Evolutionary conservation across 2,329 filamentous ascomycete species (phyloP).

Genomic region (Aspergillus unguis): DNA sequence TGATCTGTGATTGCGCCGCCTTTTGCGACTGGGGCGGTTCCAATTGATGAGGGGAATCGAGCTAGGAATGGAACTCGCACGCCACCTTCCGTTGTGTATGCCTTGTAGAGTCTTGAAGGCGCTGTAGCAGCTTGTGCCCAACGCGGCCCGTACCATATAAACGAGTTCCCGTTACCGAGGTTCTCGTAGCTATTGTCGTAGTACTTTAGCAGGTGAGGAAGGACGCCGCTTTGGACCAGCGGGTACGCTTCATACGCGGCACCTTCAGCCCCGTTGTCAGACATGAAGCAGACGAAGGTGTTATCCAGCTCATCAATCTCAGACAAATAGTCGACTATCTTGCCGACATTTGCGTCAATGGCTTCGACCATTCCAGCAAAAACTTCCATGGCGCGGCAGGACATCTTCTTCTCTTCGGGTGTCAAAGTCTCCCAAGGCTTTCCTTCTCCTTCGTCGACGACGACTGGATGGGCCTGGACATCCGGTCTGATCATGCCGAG

Average conservation of each 20-base stretch:
- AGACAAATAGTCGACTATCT: slow-evolving; percentile 56
- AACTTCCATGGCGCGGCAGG: slow-evolving; percentile 56
- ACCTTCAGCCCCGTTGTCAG: slow-evolving; percentile 62
- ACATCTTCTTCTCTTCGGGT: slow-evolving; percentile 39
- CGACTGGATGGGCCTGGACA: slow-evolving; percentile 38
- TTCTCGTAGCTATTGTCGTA: slow-evolving; percentile 49
- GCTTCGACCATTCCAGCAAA: slow-evolving; percentile 64
- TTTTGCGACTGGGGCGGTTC: slow-evolving; percentile 21
- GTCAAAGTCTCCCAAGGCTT: slow-evolving; percentile 38
- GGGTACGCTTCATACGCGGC: slow-evolving; percentile 58
- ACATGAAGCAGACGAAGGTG: slow-evolving; percentile 63
- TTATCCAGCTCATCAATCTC: slow-evolving; percentile 59
- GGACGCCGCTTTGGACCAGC: slow-evolving; percentile 53
- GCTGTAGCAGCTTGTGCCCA: slow-evolving; percentile 57
- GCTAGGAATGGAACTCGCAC: slow-evolving; percentile 54
- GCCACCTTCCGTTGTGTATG: slow-evolving; percentile 50
- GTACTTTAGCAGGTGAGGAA: slow-evolving; percentile 55
- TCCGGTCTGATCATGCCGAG: slow-evolving; percentile 54
- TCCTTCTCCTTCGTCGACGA: slow-evolving; percentile 48
- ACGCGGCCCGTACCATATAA: slow-evolving; percentile 60
- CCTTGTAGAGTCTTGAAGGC: slow-evolving; percentile 49
- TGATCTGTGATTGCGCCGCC: slow-evolving; percentile 45
- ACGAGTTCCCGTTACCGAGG: slow-evolving; percentile 53
- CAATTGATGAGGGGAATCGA: slow-evolving; percentile 35
- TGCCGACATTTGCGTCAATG: slow-evolving; percentile 60